Percentiles rank a stretch among this genome's conserved stretches.
Conservation (phyloP, 306 rosid species). For the Trifolium dubium region DNA sequence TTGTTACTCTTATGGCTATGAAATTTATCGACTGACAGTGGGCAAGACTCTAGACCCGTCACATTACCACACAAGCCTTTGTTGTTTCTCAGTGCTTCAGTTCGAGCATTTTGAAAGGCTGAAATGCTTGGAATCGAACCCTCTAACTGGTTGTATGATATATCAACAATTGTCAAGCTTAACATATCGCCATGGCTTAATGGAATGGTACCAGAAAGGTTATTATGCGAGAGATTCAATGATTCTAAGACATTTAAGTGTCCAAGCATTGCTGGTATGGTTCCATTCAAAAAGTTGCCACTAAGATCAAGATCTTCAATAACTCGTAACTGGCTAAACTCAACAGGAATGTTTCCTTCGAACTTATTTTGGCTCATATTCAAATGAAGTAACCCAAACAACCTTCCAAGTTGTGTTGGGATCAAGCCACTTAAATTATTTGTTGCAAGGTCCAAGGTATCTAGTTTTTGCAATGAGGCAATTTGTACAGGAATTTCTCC, state of each 20-base stretch:
- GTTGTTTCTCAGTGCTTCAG: neutral
- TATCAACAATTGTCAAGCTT: constrained; percentile 3
- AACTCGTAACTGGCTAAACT: neutral
- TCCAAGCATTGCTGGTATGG: neutral
- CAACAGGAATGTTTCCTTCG: neutral
- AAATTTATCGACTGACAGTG: neutral
- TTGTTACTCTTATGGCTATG: neutral
- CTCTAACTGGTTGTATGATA: neutral
- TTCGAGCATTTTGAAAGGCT: neutral
- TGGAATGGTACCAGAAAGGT: neutral
- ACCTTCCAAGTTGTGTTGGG: neutral
- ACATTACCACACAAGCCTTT: constrained; percentile 7
- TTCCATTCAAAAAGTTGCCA: neutral
- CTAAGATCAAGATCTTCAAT: neutral
- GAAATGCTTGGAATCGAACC: constrained; percentile 9
- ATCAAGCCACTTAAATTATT: neutral
- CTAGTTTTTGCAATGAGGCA: neutral
- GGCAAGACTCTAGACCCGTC: neutral
- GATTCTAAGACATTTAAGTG: neutral
- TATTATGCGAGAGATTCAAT: neutral
- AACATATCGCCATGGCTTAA: neutral
- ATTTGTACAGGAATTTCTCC: neutral
- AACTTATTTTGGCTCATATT: neutral
- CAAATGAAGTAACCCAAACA: neutral
- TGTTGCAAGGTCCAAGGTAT: neutral